Evolutionary conservation across 2,329 filamentous ascomycete genomes (phyloP), one percentile per base, ranked within the genome.

Genomic region (Bipolaris bicolor): DNA sequence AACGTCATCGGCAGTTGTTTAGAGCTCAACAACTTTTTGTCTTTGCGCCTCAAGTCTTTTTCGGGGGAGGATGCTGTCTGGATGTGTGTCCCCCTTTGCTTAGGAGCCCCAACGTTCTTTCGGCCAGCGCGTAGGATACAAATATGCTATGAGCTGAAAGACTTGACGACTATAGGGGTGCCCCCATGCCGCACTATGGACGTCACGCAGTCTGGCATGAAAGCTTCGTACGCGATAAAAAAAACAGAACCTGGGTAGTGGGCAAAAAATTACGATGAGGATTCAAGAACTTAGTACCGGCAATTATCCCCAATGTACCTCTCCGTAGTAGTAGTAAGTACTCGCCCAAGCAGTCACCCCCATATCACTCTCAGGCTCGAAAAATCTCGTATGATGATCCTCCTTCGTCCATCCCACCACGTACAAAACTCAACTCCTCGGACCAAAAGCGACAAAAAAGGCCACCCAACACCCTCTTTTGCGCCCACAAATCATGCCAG

Each of bases 1-100:
- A 43, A 48, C 54, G 49, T 52, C 49, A 52, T 52, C 40, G n/a
- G 41, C 48, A 43, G 54, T 29, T 29, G 26, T 22, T 16, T 16
- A 52, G 36, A 49, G 34, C 45, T 36, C 43, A 36, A 45, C 26
- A 5, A 26, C 29, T 13, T 40, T 43, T 24, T 26, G 7, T 24
- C 4, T 9, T 26, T 9, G 26, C 26, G 40, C 18, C 24, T 15
- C 26, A 26, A 13, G n/a, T 50, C 41, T 33, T 16, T 7, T 10
- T 40, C 29, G 9, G 20, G 20, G 20, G 20, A 20, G 20, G 20
- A 26, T 15, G 33, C 34, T 31, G 1, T 26, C 33, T 29, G 16
- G 20, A 13, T 6, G 9, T n/a, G n/a, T n/a, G n/a, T 20, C 20
- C 20, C 20, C 11, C 22, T 9, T 7, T 7, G 15, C 5, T 39